phyloP scores from a whole-genome alignment of 805 yeast species.

The Ogataea corticis region DNA sequence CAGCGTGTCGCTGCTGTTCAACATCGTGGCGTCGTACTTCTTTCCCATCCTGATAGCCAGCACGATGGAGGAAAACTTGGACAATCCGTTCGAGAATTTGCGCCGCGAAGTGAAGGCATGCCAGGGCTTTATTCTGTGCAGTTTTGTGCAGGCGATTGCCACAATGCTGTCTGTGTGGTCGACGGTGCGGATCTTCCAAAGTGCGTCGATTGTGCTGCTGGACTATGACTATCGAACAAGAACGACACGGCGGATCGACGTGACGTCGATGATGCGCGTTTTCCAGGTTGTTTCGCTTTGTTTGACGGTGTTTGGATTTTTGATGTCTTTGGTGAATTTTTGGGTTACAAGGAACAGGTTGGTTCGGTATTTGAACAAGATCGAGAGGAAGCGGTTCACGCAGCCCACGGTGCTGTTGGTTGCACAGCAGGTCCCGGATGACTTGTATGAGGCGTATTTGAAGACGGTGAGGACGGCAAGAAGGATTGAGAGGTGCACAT shows the following conservation, averaged over 20 bases:
- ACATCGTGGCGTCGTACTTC: conserved; percentile 28
- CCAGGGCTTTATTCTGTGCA: conserved; percentile 21
- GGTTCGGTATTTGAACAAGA: conserved; percentile 27
- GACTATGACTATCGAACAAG: conserved; percentile 17
- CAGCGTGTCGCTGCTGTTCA: conserved; percentile 25
- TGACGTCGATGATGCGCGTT: conserved; percentile 20
- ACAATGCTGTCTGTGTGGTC: conserved; percentile 26
- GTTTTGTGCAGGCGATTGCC: conserved; percentile 22
- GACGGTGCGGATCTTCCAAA: conserved; percentile 16
- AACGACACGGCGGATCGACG: conserved; percentile 16
- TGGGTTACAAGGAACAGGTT: conserved; percentile 26
- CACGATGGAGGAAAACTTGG: conserved; percentile 26
- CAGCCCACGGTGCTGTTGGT: not conserved
- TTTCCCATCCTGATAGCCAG: conserved; percentile 28
- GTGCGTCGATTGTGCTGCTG: conserved; percentile 10
- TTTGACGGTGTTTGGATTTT: conserved; percentile 20
- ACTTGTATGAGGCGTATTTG: conserved; percentile 23
- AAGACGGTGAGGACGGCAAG: conserved; percentile 15
- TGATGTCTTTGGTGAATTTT: conserved; percentile 25
- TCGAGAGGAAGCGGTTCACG: conserved; percentile 17
- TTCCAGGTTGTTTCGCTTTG: conserved; percentile 28
- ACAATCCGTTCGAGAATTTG: conserved; percentile 27
- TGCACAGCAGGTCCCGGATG: conserved; percentile 15
- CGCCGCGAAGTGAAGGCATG: conserved; percentile 25
- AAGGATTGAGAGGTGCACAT: conserved; percentile 1